phyloP scores from a whole-genome alignment of 2,329 filamentous ascomycete genomes.

The Xylaria multiplex region DNA sequence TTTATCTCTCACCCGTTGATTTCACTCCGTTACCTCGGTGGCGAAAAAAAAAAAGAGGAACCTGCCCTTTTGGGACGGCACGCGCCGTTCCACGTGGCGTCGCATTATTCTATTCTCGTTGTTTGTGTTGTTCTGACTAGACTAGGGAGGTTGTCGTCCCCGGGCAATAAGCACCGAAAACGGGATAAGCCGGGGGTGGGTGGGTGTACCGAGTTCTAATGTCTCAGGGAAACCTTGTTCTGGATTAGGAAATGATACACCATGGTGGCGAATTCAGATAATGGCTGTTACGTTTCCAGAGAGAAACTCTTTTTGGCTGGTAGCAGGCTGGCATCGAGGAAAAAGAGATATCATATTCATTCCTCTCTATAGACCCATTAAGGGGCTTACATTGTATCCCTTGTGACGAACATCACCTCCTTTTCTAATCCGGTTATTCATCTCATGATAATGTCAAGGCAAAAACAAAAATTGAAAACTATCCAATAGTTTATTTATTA shows the following conservation, averaged over 20 bases:
- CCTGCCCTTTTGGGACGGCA: conserved; percentile 24
- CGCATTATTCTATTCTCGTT: conserved; percentile 3
- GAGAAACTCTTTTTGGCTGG: not conserved
- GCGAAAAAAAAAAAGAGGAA: not conserved
- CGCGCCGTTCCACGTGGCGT: conserved; percentile 26
- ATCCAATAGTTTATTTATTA: conserved; percentile 25
- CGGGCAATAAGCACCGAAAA: not conserved
- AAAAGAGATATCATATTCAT: not conserved
- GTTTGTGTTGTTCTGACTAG: not conserved
- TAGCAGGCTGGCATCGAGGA: not conserved
- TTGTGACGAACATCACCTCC: no score
- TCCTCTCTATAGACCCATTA: not conserved
- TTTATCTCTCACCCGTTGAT: not conserved
- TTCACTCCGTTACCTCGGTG: not conserved
- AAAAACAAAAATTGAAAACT: not conserved
- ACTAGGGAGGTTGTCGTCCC: not conserved
- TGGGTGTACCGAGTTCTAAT: not conserved
- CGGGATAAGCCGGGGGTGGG: not conserved
- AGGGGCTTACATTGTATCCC: no score
- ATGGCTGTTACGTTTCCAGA: not conserved
- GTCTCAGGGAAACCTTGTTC: conserved; percentile 13
- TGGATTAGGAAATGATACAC: conserved; percentile 1
- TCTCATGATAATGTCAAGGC: no score
- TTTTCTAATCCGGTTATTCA: not conserved
- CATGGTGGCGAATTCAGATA: conserved; percentile 8